Evolutionary conservation across 2,329 filamentous ascomycete genomes (phyloP).

Genomic region (Aureobasidium melanogenum): DNA sequence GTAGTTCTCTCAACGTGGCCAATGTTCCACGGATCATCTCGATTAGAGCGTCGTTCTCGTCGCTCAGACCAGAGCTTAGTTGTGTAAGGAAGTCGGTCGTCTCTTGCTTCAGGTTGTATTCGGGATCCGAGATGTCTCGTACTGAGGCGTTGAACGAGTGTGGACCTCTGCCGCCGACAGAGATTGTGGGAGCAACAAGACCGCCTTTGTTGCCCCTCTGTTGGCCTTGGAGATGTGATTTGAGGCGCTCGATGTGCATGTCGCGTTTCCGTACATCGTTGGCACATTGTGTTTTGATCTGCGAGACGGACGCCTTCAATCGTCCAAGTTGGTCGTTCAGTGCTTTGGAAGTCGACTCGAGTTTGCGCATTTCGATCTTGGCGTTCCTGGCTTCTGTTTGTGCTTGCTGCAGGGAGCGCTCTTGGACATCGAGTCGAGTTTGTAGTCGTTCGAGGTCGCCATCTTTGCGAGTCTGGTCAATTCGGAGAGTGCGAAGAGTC

Average conservation of each 20-base stretch:
- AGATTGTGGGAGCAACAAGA: conserved; percentile 39
- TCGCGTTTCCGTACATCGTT: conserved; percentile 89
- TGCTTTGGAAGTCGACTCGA: conserved; percentile 64
- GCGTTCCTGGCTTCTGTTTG: conserved; percentile 65
- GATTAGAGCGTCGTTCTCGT: conserved; percentile 83
- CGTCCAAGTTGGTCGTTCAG: conserved; percentile 76
- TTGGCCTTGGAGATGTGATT: conserved; percentile 69
- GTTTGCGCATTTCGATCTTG: conserved; percentile 72
- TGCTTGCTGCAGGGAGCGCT: conserved; percentile 58
- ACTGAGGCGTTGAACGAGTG: conserved; percentile 38
- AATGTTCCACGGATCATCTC: conserved; percentile 63
- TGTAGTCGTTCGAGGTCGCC: conserved; percentile 47
- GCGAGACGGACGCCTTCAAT: conserved; percentile 69
- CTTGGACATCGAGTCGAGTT: conserved; percentile 46
- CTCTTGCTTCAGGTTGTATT: conserved; percentile 69
- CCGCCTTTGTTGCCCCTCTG: conserved; percentile 38
- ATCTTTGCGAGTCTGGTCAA: conserved; percentile 65
- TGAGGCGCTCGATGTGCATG: conserved; percentile 77
- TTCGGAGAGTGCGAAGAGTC: conserved; percentile 66
- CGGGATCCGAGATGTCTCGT: conserved; percentile 43
- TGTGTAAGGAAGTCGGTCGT: conserved; percentile 86
- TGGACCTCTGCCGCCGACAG: conserved; percentile 40
- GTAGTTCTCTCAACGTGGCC: conserved; percentile 57
- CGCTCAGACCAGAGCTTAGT: conserved; percentile 71
- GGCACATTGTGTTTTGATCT: conserved; percentile 77